Evolutionary conservation across 2,329 filamentous ascomycete species (phyloP), one percentile per base, ranked within the genome.

Genomic region (Leptoxyphium fumago): DNA sequence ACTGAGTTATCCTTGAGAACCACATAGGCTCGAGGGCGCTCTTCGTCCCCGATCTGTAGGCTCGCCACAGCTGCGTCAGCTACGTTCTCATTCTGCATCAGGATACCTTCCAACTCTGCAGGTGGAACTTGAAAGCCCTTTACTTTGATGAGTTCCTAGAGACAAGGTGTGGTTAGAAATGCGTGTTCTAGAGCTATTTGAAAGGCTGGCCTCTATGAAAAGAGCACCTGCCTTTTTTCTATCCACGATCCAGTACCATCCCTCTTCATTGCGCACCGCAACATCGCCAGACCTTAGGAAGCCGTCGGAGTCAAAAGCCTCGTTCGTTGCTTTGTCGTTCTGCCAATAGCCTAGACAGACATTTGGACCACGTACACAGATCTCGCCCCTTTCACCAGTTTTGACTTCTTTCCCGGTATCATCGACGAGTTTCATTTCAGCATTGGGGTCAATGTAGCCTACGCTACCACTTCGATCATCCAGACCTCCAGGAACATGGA

Each of bases 331-430:
- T 6, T 56, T 45, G n/a, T 61, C 59, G 43, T 66, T 65, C n/a
- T 55, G 51, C 63, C 62, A 66, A 43, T 66, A 66, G 4, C 62
- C 57, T 2, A 64, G 41, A 40, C 60, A 64, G 8, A 65, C 51
- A 14, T 64, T 61, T 1, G 63, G 63, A 4, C 64, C 64, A 2
- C 58, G 56, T 2, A 65, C 55, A 42, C 58, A 55, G 1, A 66
- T 54, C 40, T 66, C 64, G 10, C 63, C 64, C 2, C 61, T 58
- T 38, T 65, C 52, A 3, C 61, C 65, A 14, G 53, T 49, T 13
- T 49, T 50, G 2, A 67, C 64, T 46, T 69, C 66, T 2, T 59
- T 59, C 11, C 61, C 65, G 2, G 65, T 58, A 9, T 69, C 66
- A 45, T 67, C 63, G 5, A 68, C 59, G 7, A 68, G 56, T 50